Conservation (phyloP, 129 eudicot genomes). For the Pseudognaphalium luteoalbum region DNA sequence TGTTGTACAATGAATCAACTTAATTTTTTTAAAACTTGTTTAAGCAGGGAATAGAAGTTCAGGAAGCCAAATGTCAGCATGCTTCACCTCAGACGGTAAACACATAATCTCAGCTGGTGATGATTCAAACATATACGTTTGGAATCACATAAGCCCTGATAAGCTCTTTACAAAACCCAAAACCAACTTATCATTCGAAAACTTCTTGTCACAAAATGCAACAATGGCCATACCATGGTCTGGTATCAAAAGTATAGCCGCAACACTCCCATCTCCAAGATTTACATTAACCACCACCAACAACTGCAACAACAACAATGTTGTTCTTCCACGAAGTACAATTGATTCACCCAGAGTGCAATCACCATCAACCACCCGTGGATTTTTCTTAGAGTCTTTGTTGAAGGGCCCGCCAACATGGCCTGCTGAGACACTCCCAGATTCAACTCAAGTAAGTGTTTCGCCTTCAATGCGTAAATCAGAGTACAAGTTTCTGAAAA, state of each 20-base stretch:
- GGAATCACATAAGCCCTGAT: constrained; percentile 52
- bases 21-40: not conserved
- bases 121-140: constrained; percentile 68
- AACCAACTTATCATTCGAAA: constrained; percentile 49
- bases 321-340: constrained; percentile 30
- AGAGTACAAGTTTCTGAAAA: constrained; percentile 66
- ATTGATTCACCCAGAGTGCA: constrained; percentile 43
- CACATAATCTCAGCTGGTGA: constrained; percentile 67
- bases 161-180: constrained; percentile 42
- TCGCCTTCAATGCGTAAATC: constrained; percentile 49
- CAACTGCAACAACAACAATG: constrained; percentile 15
- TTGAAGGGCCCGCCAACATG: constrained; percentile 60
- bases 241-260: constrained; percentile 51
- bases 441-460: constrained; percentile 35
- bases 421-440: constrained; percentile 67
- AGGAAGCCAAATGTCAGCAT: constrained; percentile 62
- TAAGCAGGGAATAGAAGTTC: constrained; percentile 54
- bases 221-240: constrained; percentile 81
- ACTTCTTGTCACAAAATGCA: constrained; percentile 54
- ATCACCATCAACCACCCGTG: constrained; percentile 48
- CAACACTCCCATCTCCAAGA: constrained; percentile 40
- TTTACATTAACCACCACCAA: constrained; percentile 13
- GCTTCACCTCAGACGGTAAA: constrained; percentile 84
- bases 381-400: constrained; percentile 58
- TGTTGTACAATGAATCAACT: not conserved